Conservation (phyloP, 2,329 filamentous ascomycete genomes). For the Neopestalotiopsis sp. region DNA sequence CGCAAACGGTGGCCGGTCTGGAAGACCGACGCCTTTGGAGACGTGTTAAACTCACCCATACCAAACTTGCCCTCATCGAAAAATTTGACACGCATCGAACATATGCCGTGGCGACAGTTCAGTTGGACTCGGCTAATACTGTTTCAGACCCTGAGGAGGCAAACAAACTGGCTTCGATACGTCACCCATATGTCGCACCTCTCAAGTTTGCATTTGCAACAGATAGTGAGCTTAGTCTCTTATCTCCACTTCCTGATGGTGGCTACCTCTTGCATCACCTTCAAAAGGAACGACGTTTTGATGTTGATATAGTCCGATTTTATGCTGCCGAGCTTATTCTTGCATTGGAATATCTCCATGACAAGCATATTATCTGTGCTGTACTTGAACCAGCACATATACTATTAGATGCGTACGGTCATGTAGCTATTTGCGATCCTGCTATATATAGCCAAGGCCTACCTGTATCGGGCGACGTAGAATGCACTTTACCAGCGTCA, state of each 20-base stretch:
- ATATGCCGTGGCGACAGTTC: constrained; percentile 97
- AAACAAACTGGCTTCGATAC: constrained; percentile 97
- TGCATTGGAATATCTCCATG: constrained; percentile 92
- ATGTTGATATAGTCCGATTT: constrained; percentile 94
- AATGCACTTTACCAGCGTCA: constrained; percentile 91
- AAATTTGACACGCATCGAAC: constrained; percentile 87
- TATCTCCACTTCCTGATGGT: constrained; percentile 95
- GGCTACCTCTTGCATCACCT: constrained; percentile 97
- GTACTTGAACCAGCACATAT: constrained; percentile 86
- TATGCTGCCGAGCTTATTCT: constrained; percentile 97
- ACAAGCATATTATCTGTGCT: constrained; percentile 96
- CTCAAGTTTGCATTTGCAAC: constrained; percentile 99
- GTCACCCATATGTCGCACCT: constrained; percentile 98
- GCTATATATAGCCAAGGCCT: constrained; percentile 98
- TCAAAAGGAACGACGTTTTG: constrained; percentile 95
- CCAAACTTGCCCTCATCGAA: constrained; percentile 99
- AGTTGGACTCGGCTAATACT: constrained; percentile 99
- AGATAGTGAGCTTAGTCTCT: constrained; percentile 96
- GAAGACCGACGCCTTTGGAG: background rate
- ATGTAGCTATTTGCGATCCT: constrained; percentile 97
- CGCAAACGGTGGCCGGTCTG: background rate
- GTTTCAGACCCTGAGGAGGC: constrained; percentile 91
- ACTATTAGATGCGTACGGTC: constrained; percentile 93
- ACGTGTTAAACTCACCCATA: constrained; percentile 80
- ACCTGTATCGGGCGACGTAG: constrained; percentile 98